A percentile compares a stretch with the other conserved stretches of the same genome.
These are phyloP conservation scores for Aureobasidium namibiae DNA, from an alignment of 2,329 filamentous ascomycete species.

Conservation along the genomic window DNA sequence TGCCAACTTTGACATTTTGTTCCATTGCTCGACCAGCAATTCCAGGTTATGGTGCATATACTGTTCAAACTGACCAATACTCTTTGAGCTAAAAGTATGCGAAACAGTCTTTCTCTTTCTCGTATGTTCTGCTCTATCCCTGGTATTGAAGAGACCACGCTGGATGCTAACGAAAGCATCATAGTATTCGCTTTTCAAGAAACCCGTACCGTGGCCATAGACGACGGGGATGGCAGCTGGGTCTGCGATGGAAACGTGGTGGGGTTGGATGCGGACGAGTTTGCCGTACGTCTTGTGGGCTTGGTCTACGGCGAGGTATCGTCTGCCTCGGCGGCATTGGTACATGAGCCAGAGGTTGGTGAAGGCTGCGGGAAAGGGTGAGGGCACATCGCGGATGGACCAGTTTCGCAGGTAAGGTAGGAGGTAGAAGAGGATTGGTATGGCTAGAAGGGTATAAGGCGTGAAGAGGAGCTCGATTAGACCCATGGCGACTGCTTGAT, in stretches of 20 bases:
- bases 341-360: conserved; percentile 73
- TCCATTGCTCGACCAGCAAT: conserved; percentile 65
- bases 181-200: conserved; percentile 65
- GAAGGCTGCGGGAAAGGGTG: conserved; percentile 58
- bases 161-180: conserved; percentile 85
- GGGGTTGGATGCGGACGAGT: conserved; percentile 75
- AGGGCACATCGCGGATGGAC: conserved; percentile 49
- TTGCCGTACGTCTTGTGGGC: conserved; percentile 68
- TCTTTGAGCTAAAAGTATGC: conserved; percentile 79
- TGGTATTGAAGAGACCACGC: conserved; percentile 81
- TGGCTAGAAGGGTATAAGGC: conserved; percentile 39
- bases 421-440: conserved; percentile 48
- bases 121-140: conserved; percentile 71
- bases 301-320: conserved; percentile 54
- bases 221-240: conserved; percentile 66
- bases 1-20: conserved; percentile 48
- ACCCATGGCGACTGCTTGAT: conserved; percentile 21
- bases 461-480: conserved; percentile 34
- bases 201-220: conserved; percentile 57
- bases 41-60: conserved; percentile 78
- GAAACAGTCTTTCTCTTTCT: conserved; percentile 84
- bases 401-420: conserved; percentile 53
- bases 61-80: conserved; percentile 74
- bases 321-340: conserved; percentile 51
- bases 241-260: conserved; percentile 76